Base-by-base conservation (phyloP, 306 rosid genomes). In the Mucuna pruriens region DNA sequence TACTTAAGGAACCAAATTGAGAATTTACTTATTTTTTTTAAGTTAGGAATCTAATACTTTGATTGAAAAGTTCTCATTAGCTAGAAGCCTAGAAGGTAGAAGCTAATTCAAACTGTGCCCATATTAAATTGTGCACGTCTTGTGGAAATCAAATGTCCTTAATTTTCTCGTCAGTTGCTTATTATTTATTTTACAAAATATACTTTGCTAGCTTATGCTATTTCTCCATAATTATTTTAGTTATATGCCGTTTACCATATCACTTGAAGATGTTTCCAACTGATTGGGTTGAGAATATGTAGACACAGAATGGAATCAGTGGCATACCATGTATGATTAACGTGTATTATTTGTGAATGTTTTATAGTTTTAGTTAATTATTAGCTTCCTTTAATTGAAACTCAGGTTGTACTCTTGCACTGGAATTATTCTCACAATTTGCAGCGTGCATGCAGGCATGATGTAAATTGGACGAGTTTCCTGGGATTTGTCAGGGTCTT, bases 361-460 rank as follows among this genome's bases (percentile, higher is more conserved):
- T 68, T n/a, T n/a, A n/a, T n/a, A n/a, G n/a, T n/a, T n/a, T 45
- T 70, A 60, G 34, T 16, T 75, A 54, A 69, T 68, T 25, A 45
- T 69, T 42, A 62, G 34, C 5, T 60, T 33, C 75, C 65, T 71
- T 66, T 22, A 46, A 48, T 76, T 46, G 71, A 65, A 86, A 71
- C 40, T 58, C 65, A 25, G 63, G 58, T 36, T 76, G 36, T 54
- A 31, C 45, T 11, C 70, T 34, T 75, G 31, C 49, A 49, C 33
- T 44, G 45, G 68, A 74, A 17, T 48, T 81, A 19, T 73, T 77
- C 87, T 84, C 45, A 54, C 44, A 62, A 45, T 42, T 49, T 76
- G 36, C 84, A 57, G 26, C 34, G 8, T 17, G 79, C 77, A 38
- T 79, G 81, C 85, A 92, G 89, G 86, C 26, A 81, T 75, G 89